These are phyloP conservation scores for Aspergillus saccharolyticus DNA, from an alignment of 495 filamentous ascomycete species.

Conservation along the genomic window DNA sequence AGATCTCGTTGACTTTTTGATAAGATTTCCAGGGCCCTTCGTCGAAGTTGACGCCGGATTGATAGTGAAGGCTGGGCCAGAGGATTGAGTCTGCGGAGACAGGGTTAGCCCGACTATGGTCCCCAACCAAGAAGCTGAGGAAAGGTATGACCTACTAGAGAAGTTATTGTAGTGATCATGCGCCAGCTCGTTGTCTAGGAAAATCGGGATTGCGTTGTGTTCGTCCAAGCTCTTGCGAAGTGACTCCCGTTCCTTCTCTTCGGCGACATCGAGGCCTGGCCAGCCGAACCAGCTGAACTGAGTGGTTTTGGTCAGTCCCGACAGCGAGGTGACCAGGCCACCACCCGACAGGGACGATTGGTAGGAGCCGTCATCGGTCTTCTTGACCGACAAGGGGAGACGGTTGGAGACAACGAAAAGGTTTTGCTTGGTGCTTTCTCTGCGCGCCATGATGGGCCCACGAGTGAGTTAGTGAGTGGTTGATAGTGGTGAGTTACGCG, in stretches of 20 bases:
- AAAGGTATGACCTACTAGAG: slow-evolving; percentile 36
- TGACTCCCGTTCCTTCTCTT: slow-evolving; percentile 36
- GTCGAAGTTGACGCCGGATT: slow-evolving; percentile 84
- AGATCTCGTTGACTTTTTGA: slow-evolving; percentile 75
- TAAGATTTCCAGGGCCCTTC: slow-evolving; percentile 86
- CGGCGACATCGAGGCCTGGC: slow-evolving; percentile 65
- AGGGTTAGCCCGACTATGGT: not conserved
- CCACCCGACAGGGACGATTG: slow-evolving; percentile 80
- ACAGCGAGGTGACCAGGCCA: slow-evolving; percentile 80
- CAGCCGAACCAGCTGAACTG: slow-evolving; percentile 92
- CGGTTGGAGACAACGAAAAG: slow-evolving; percentile 86
- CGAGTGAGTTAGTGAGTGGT: not conserved
- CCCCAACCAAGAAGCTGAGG: not conserved
- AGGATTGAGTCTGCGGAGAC: slow-evolving; percentile 77
- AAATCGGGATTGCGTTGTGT: slow-evolving; percentile 50
- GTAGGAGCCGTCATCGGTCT: slow-evolving; percentile 66
- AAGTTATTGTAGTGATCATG: slow-evolving; percentile 58
- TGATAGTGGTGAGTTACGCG: not conserved
- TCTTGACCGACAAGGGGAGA: slow-evolving; percentile 82
- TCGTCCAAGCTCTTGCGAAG: slow-evolving; percentile 41
- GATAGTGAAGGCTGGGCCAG: slow-evolving; percentile 96
- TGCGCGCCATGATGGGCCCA: not conserved
- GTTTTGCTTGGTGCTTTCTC: slow-evolving; percentile 18
- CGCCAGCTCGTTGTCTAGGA: slow-evolving; percentile 49
- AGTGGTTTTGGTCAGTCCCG: slow-evolving; percentile 77